Percentiles rank a stretch among this genome's conserved stretches.
These are phyloP conservation scores for Candida dajiaensis DNA, from an alignment of 805 yeast genomes.

Conservation along the genomic window DNA sequence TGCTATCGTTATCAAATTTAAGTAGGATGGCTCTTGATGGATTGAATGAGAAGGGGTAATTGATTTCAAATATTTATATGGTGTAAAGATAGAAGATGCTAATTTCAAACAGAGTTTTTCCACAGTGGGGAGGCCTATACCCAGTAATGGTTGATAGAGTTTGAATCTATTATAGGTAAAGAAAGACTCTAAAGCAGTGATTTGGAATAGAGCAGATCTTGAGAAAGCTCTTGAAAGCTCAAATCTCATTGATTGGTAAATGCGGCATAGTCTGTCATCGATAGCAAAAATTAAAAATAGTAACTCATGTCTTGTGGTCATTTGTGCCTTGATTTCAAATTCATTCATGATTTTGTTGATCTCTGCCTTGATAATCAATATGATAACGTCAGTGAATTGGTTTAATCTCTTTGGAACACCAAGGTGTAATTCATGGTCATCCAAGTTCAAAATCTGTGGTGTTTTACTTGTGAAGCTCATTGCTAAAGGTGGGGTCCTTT, in stretches of 20 bases:
- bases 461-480: background rate
- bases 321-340: background rate
- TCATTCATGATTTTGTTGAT: background rate
- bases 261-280: background rate
- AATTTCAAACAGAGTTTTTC: background rate
- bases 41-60: background rate
- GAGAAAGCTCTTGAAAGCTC: background rate
- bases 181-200: background rate
- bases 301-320: background rate
- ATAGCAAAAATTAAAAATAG: background rate
- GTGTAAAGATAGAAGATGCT: background rate
- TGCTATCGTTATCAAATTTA: background rate
- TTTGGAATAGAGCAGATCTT: background rate
- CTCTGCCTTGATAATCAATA: background rate
- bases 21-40: background rate
- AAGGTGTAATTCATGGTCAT: background rate
- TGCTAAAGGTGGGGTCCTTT: background rate
- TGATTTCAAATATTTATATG: background rate
- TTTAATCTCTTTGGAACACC: background rate
- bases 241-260: background rate
- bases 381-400: background rate
- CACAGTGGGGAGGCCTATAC: background rate
- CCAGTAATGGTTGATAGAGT: background rate
- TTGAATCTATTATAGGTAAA: background rate
- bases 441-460: background rate